Percentiles rank a stretch among this genome's conserved stretches.
Conservation (phyloP, 768 basidiomycete genomes). For the Phylloporus scabripes region DNA sequence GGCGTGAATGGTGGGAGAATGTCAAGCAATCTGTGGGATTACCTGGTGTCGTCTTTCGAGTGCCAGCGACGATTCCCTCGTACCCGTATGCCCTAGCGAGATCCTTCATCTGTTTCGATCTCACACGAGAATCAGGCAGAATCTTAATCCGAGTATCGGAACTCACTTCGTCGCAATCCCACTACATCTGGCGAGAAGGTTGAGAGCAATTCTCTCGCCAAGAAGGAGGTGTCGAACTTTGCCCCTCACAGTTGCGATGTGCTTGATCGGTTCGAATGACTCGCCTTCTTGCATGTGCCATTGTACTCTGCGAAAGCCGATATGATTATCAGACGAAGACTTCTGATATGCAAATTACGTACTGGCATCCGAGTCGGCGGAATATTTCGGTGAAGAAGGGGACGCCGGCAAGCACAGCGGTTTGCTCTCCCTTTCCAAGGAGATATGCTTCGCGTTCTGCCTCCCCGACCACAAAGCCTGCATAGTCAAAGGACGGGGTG, state of each 20-base stretch:
- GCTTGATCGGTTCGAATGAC: constrained; percentile 70
- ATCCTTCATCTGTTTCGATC: constrained; percentile 79
- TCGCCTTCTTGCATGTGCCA: constrained; percentile 91
- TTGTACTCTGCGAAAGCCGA: constrained; percentile 57
- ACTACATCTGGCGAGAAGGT: constrained; percentile 89
- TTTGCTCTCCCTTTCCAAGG: constrained; percentile 79
- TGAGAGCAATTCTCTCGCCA: constrained; percentile 90
- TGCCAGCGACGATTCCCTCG: constrained; percentile 87
- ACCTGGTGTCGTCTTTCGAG: constrained; percentile 96
- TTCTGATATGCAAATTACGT: constrained; percentile 31
- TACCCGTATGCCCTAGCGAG: constrained; percentile 75
- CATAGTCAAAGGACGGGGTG: constrained; percentile 93
- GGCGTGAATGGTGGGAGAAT: constrained; percentile 6
- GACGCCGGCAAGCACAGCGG: constrained; percentile 83
- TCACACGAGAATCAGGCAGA: constrained; percentile 27
- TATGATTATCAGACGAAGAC: neutral
- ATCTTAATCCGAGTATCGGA: neutral
- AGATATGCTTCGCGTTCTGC: constrained; percentile 79
- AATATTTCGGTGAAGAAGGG: constrained; percentile 97
- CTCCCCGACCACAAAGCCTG: constrained; percentile 94
- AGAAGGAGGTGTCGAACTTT: constrained; percentile 83
- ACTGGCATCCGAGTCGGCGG: constrained; percentile 84
- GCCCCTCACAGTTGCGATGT: constrained; percentile 88
- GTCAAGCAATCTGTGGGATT: neutral
- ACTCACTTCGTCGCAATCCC: constrained; percentile 93